phyloP scores from a whole-genome alignment of 495 filamentous ascomycete genomes.

The Paragyromitra xinjiangensis region DNA sequence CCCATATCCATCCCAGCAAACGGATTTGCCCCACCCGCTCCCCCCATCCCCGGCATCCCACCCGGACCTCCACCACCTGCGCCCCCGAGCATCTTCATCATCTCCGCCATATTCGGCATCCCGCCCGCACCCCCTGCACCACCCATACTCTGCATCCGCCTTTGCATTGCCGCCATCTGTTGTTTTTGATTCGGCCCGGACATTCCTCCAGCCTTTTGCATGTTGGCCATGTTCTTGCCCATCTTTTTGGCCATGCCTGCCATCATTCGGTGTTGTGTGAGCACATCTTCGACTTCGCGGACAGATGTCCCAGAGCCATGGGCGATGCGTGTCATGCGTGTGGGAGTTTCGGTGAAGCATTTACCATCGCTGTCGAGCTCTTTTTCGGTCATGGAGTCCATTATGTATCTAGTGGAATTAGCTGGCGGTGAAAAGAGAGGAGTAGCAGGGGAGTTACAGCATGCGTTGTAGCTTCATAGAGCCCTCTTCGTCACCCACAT shows the following conservation, averaged over 20 bases:
- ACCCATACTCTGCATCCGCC: conserved; percentile 90
- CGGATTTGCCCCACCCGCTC: conserved; percentile 63
- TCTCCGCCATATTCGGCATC: conserved; percentile 80
- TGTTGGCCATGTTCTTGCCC: conserved; percentile 94
- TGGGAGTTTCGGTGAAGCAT: conserved; percentile 89
- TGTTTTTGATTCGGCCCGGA: conserved; percentile 86
- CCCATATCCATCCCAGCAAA: conserved; percentile 75
- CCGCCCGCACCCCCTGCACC: conserved; percentile 67
- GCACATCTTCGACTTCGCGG: conserved; percentile 94
- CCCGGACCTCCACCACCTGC: conserved; percentile 61
- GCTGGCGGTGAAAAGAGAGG: background rate
- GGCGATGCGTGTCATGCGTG: conserved; percentile 92
- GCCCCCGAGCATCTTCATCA: conserved; percentile 86
- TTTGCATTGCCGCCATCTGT: conserved; percentile 98
- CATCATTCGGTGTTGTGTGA: conserved; percentile 99
- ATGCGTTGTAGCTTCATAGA: conserved; percentile 91
- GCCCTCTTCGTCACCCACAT: conserved; percentile 96
- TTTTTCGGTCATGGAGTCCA: conserved; percentile 94
- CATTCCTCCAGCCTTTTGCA: conserved; percentile 93
- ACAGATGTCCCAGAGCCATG: conserved; percentile 89
- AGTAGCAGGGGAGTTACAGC: conserved; percentile 64
- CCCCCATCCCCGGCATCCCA: conserved; percentile 64
- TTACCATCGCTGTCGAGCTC: conserved; percentile 96
- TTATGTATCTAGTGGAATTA: conserved; percentile 73
- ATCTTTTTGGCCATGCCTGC: conserved; percentile 99